Conservation (phyloP, 768 basidiomycete genomes). For the Butyriboletus loyo region DNA sequence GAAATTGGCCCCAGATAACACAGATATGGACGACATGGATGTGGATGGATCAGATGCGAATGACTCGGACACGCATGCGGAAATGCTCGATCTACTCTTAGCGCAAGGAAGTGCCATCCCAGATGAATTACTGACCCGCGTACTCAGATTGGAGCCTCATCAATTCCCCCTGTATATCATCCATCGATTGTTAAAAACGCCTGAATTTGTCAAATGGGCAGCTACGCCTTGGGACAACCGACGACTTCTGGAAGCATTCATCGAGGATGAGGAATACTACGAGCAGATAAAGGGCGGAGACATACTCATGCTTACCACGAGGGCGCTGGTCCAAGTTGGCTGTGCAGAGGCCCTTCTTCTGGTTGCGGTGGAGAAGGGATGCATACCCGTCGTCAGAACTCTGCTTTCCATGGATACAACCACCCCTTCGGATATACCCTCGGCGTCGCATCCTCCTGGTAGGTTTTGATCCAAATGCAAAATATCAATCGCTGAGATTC, state of each 20-base stretch:
- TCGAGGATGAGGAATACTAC: not conserved
- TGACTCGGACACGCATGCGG: not conserved
- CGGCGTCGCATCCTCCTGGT: not conserved
- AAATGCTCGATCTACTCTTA: constrained; percentile 4
- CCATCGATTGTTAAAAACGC: not conserved
- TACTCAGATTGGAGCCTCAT: not conserved
- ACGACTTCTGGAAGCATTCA: not conserved
- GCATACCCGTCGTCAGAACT: not conserved
- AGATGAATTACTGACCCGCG: not conserved
- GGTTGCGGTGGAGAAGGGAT: constrained; percentile 4
- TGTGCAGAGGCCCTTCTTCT: constrained; percentile 2
- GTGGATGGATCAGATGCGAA: not conserved
- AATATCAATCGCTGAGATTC: not conserved
- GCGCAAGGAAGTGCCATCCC: not conserved
- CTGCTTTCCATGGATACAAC: not conserved
- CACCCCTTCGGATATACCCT: too few species aligned
- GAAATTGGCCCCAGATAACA: not conserved
- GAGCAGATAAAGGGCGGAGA: not conserved
- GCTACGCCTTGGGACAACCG: not conserved
- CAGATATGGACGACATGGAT: not conserved
- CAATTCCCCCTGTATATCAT: constrained; percentile 5
- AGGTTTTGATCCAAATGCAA: not conserved
- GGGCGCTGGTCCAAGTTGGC: not conserved
- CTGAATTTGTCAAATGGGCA: not conserved
- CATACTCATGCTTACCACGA: not conserved